Percentiles rank a stretch among this genome's conserved stretches.
phyloP scores from a whole-genome alignment of 371 early-diverging fungal species.

The Mucor piriformis region DNA sequence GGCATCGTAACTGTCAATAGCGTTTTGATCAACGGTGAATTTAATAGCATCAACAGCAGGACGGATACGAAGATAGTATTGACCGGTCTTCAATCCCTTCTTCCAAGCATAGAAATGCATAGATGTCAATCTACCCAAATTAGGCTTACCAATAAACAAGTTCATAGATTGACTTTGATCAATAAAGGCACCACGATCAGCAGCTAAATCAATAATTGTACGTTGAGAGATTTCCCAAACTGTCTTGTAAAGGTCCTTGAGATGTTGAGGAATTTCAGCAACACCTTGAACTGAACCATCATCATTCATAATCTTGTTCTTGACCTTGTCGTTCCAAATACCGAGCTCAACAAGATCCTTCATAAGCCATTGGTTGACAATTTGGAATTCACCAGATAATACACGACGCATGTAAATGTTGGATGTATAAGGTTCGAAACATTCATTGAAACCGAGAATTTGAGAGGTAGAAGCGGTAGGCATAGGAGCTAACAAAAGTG shows the following conservation, averaged over 20 bases:
- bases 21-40: conserved; percentile 73
- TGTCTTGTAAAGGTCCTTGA: conserved; percentile 97
- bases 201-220: conserved; percentile 82
- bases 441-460: conserved; percentile 99
- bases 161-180: conserved; percentile 99
- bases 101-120: conserved; percentile 99
- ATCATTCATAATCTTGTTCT: conserved; percentile 94
- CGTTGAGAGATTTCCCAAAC: conserved; percentile 98
- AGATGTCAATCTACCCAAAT: conserved; percentile 88
- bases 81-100: conserved; percentile 99
- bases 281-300: conserved; percentile 90
- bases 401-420: conserved; percentile 99
- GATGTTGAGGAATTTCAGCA: conserved; percentile 83
- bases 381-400: conserved; percentile 99
- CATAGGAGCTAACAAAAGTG: conserved; percentile 97
- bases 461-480: conserved; percentile 99
- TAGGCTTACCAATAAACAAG: conserved; percentile 93
- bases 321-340: conserved; percentile 94
- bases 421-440: conserved; percentile 98
- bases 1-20: conserved; percentile 46
- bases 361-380: conserved; percentile 95
- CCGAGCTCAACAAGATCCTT: conserved; percentile 90
- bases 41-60: conserved; percentile 99
- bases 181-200: conserved; percentile 97
- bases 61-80: conserved; percentile 98